phyloP scores from a whole-genome alignment of 1,284 basidiomycete genomes.

The Ganoderma boninense region DNA sequence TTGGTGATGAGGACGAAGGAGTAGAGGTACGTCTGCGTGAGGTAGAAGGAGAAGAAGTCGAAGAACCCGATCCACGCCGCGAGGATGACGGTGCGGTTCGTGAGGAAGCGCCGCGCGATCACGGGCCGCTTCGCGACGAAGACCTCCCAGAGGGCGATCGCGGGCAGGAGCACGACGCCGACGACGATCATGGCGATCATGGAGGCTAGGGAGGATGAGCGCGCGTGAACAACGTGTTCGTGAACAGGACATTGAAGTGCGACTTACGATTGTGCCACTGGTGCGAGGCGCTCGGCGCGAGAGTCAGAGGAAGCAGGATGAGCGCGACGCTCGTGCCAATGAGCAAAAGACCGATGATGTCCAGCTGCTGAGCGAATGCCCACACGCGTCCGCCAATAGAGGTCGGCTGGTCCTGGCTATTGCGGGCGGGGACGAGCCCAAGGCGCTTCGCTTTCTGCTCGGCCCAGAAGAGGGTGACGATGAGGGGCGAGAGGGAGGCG shows the following conservation, averaged over 20 bases:
- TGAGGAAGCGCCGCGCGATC: slow-evolving; percentile 62
- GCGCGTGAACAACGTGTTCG: too few relatives aligned
- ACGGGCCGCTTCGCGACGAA: slow-evolving; percentile 59
- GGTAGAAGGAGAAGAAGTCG: slow-evolving; percentile 74
- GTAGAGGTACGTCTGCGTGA: slow-evolving; percentile 67
- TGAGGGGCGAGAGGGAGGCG: slow-evolving; percentile 61
- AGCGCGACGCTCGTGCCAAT: slow-evolving; percentile 60
- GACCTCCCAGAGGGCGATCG: slow-evolving; percentile 60
- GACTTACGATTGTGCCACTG: slow-evolving; percentile 46
- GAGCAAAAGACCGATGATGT: slow-evolving; percentile 66
- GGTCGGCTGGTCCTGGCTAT: slow-evolving; percentile 5
- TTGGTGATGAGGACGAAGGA: slow-evolving; percentile 70
- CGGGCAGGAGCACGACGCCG: slow-evolving; percentile 54
- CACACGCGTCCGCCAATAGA: slow-evolving; percentile 36
- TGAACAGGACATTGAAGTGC: not conserved
- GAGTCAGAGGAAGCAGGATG: slow-evolving; percentile 68
- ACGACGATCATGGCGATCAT: slow-evolving; percentile 65
- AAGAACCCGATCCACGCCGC: slow-evolving; percentile 74
- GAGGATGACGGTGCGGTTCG: slow-evolving; percentile 65
- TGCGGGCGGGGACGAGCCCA: slow-evolving; percentile 45
- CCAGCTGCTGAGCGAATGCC: slow-evolving; percentile 56
- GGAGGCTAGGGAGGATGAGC: too few relatives aligned
- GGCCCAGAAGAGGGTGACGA: slow-evolving; percentile 76
- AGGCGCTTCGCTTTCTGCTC: slow-evolving; percentile 68
- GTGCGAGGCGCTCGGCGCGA: slow-evolving; percentile 50